These are phyloP conservation scores for Dictyostelium capitatum DNA, from an alignment of 78 protist species.

Conservation along the genomic window DNA sequence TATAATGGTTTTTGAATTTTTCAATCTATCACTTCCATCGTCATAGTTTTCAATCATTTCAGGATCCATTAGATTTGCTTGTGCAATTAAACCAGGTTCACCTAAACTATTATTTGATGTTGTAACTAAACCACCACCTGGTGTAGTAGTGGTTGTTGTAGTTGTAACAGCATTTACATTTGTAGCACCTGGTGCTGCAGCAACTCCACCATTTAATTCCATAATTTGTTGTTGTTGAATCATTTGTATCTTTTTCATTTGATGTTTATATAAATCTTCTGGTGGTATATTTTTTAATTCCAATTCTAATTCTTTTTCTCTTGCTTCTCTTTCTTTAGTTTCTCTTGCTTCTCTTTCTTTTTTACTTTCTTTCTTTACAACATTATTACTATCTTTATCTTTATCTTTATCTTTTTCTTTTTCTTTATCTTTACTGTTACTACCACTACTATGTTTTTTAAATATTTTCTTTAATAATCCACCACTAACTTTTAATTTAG, in stretches of 20 bases:
- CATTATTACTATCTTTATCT: background rate
- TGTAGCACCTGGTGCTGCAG: background rate
- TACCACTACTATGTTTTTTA: background rate
- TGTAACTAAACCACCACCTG: background rate
- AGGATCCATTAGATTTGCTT: background rate
- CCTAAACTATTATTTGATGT: background rate
- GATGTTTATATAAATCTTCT: constrained; percentile 15
- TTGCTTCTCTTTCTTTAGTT: background rate
- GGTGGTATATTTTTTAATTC: constrained; percentile 12
- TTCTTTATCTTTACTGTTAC: background rate
- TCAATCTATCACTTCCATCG: background rate
- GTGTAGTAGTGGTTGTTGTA: background rate
- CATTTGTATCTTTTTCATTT: constrained; percentile 9
- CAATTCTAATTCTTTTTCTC: background rate
- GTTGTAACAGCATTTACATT: background rate
- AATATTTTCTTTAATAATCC: constrained; percentile 22
- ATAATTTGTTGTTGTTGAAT: constrained; percentile 19
- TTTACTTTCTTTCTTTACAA: constrained; percentile 24
- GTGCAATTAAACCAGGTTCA: background rate
- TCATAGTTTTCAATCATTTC: constrained; percentile 5
- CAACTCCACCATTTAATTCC: background rate
- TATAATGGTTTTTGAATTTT: constrained; percentile 9
- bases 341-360: constrained; percentile 13
- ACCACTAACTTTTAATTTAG: background rate
- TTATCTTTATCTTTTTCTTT: background rate